Percentiles rank a stretch among this genome's conserved stretches.
Conservation (phyloP, 768 basidiomycete species). For the Kwoniella sp. region DNA sequence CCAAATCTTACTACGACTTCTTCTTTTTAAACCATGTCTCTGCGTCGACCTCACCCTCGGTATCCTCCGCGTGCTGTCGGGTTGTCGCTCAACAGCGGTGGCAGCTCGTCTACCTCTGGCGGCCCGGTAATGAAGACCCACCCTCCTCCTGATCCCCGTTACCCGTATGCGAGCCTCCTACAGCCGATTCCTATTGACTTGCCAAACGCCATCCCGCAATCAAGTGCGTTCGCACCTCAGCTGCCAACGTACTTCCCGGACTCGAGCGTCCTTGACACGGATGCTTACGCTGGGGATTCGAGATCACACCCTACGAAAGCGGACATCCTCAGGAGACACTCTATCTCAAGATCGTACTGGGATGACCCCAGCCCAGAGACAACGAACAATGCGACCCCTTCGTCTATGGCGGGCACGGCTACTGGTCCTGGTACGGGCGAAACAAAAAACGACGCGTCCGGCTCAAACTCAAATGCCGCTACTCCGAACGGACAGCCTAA, state of each 20-base stretch:
- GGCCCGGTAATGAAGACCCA: slow-evolving; percentile 10
- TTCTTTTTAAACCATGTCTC: background rate
- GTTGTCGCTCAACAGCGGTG: background rate
- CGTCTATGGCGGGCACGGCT: background rate
- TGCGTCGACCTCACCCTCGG: background rate
- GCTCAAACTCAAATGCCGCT: slow-evolving; percentile 4
- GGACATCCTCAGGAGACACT: slow-evolving; percentile 21
- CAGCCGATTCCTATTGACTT: slow-evolving; percentile 17
- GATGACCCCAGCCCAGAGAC: slow-evolving; percentile 16
- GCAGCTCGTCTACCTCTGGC: background rate
- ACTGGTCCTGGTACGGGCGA: background rate
- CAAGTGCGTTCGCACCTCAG: background rate
- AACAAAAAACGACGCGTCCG: background rate
- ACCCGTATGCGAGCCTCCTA: slow-evolving; percentile 17
- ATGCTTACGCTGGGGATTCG: background rate
- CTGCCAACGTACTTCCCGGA: background rate
- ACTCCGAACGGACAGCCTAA: background rate
- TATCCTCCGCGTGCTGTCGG: background rate
- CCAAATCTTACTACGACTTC: background rate
- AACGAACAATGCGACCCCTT: background rate
- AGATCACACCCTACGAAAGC: slow-evolving; percentile 16
- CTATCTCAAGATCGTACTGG: slow-evolving; percentile 20
- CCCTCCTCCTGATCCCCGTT: slow-evolving; percentile 23
- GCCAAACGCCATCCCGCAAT: slow-evolving; percentile 1
- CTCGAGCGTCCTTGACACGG: background rate